Percentiles rank a stretch among this genome's conserved stretches.
These are phyloP conservation scores for Diaporthe australafricana DNA, from an alignment of 2,329 filamentous ascomycete genomes.

Conservation along the genomic window DNA sequence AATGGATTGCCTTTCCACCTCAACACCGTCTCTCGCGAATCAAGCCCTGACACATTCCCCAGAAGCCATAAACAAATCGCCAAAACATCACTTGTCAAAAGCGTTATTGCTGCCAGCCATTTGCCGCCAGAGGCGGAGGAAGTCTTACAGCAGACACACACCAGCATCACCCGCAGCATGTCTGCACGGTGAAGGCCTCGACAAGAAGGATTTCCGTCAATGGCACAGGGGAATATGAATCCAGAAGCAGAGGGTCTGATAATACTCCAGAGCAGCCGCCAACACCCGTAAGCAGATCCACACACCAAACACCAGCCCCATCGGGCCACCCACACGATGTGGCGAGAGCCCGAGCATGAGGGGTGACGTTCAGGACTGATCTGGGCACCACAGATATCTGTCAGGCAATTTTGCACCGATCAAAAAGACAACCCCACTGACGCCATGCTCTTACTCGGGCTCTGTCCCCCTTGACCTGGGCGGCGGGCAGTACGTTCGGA, in stretches of 20 bases:
- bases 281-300: slow-evolving; percentile 22
- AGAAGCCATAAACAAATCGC: not conserved
- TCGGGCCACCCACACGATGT: too few species aligned
- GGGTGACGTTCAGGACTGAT: not conserved
- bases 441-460: slow-evolving; percentile 68
- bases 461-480: slow-evolving; percentile 72
- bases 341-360: not conserved
- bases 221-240: not conserved
- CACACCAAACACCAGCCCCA: too few species aligned
- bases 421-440: slow-evolving; percentile 64
- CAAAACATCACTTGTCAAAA: not conserved
- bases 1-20: not conserved
- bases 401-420: slow-evolving; percentile 78
- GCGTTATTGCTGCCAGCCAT: not conserved
- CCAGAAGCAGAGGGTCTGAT: not conserved
- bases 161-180: slow-evolving; percentile 10
- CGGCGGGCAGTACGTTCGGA: slow-evolving; percentile 78
- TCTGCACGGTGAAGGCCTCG: not conserved
- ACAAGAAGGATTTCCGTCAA: not conserved
- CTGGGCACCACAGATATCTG: slow-evolving; percentile 60
- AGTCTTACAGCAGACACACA: not conserved
- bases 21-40: too few species aligned
- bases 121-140: not conserved
- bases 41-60: not conserved
- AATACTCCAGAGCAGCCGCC: not conserved